Evolutionary conservation across 345 rosid species (phyloP).

Genomic region (Rhodamnia rubescens): DNA sequence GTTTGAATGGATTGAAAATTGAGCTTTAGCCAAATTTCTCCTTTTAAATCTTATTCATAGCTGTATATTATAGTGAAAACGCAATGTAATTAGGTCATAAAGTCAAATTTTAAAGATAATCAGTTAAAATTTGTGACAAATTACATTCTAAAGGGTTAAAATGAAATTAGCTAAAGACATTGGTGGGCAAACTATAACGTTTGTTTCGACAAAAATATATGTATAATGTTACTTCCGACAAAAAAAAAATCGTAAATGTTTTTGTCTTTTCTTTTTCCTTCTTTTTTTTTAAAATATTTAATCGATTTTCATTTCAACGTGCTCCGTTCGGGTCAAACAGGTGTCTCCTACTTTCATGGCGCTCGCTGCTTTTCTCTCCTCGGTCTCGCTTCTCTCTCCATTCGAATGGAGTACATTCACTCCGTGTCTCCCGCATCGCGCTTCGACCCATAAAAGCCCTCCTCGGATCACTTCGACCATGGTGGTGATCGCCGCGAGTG

Average conservation of each 20-base stretch:
- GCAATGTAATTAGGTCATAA: no score
- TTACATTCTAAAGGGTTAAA: no score
- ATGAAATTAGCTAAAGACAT: no score
- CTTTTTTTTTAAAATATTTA: background rate
- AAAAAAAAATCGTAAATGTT: background rate
- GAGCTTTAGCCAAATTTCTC: no score
- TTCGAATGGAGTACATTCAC: background rate
- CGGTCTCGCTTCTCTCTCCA: background rate
- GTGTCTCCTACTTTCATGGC: background rate
- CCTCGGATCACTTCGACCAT: background rate
- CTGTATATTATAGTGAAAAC: no score
- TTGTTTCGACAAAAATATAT: no score
- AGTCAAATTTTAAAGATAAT: no score
- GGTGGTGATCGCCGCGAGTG: background rate
- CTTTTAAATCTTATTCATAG: no score
- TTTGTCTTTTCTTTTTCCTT: background rate
- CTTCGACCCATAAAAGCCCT: background rate
- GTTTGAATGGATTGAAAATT: no score
- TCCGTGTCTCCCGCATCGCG: background rate
- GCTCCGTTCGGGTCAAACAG: background rate
- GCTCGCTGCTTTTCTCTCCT: background rate
- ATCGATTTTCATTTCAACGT: background rate
- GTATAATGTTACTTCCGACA: no score
- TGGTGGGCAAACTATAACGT: no score
- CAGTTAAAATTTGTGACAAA: no score